Evolutionary conservation across 2,329 filamentous ascomycete species (phyloP), one percentile per base, ranked within the genome.

Genomic region (Boeremia lycopersici): DNA sequence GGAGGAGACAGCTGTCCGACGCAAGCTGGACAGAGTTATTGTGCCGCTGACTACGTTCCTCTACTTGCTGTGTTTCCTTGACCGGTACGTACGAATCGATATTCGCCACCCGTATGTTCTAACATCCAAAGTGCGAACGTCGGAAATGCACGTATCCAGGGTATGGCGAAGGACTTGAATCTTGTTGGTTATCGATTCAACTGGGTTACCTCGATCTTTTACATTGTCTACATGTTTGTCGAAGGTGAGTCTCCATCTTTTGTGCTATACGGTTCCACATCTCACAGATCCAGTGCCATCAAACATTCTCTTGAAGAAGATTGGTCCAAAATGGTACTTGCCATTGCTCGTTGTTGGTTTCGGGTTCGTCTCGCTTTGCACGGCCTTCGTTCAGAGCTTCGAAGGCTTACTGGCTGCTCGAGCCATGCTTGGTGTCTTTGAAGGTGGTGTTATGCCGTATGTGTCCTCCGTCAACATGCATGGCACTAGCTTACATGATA

Each of bases 161-260:
- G 83, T 15, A 76, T 86, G 75, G 70, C 61, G 1, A 64, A 70
- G 11, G 82, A 85, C 28, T 71, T 86, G 2, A 58, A 79, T 4
- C 76, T 85, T 23, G 60, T 68, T 17, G 78, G 79, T n/a, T 72
- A 78, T 45, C 78, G 78, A 11, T 85, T 84, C 76, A 86, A 85
- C 65, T 83, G 81, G 76, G 80, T 82, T 0, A 79, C 84, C 1
- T 84, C 82, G 46, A 79, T 84, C 54, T 84, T 86, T 74, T 85
- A 84, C 71, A 80, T 86, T 55, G 67, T 82, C 51, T 85, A 85
- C 70, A 75, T 84, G 47, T 69, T 82, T 26, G 75, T 84, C 54
- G 83, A 85, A 63, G 28, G 40, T 31, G 30, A 12, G 40, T 15
- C 11, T 10, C 19, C 12, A 19, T 36, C 6, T 15, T 11, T 12